Conservation (phyloP, 192 early-diverging fungal species). For the Coemansia sp. region DNA sequence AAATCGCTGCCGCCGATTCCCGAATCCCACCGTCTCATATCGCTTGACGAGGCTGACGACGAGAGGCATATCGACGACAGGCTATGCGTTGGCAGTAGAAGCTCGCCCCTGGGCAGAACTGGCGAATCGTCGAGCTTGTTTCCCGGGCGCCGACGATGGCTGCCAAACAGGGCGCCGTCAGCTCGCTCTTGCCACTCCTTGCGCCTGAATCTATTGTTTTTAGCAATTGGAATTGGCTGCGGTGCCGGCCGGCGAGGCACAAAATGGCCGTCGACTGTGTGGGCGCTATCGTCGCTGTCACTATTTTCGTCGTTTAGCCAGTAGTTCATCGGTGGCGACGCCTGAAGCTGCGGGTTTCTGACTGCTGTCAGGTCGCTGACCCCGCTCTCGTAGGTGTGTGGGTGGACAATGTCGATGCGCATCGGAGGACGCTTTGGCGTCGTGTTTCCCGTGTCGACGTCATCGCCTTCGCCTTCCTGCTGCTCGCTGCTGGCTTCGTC, state of each 20-base stretch:
- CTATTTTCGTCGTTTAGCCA: conserved; percentile 24
- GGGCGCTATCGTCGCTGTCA: conserved; percentile 1
- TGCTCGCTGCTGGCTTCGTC: neutral
- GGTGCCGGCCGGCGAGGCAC: conserved; percentile 19
- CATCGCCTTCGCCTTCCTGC: neutral
- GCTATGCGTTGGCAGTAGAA: neutral
- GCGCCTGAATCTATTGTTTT: conserved; percentile 16
- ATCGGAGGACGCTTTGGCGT: neutral
- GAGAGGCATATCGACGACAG: neutral
- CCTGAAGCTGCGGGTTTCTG: neutral
- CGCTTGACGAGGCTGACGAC: neutral
- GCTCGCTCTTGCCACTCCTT: conserved; percentile 35
- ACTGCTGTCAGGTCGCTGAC: neutral
- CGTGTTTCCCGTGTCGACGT: neutral
- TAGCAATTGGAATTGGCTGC: neutral
- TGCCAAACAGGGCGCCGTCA: conserved; percentile 36
- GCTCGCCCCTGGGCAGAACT: neutral
- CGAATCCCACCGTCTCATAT: conserved; percentile 1
- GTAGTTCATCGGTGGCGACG: conserved; percentile 33
- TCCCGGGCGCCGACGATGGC: neutral
- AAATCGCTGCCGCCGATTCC: neutral
- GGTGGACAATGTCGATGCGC: conserved; percentile 4
- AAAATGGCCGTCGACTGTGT: neutral
- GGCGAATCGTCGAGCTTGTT: neutral
- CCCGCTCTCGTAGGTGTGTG: conserved; percentile 3